Evolutionary conservation across 1,284 basidiomycete genomes (phyloP).

Genomic region (Ustilago bromivora): DNA sequence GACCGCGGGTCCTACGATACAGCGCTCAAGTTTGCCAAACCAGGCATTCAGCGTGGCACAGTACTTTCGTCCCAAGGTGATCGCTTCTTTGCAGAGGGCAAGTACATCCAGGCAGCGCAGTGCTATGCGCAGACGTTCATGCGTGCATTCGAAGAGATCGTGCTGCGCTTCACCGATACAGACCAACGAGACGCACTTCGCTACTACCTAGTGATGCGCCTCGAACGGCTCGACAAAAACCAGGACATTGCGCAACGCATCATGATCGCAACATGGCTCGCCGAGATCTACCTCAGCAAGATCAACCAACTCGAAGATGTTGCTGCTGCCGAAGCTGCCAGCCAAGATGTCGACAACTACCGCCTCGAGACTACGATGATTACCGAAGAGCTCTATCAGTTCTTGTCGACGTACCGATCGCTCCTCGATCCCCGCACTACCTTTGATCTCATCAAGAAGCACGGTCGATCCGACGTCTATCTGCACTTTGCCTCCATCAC

Average conservation of each 20-base stretch:
- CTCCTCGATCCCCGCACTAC: conserved; percentile 86
- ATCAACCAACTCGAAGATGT: conserved; percentile 95
- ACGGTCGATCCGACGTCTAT: conserved; percentile 92
- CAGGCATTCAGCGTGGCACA: conserved; percentile 83
- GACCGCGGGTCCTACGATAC: conserved; percentile 81
- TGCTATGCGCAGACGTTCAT: conserved; percentile 79
- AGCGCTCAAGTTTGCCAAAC: conserved; percentile 85
- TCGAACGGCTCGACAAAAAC: conserved; percentile 83
- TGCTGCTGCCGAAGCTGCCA: conserved; percentile 78
- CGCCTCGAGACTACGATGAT: conserved; percentile 83
- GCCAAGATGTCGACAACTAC: conserved; percentile 87
- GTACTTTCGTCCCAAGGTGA: conserved; percentile 88
- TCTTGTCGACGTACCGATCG: conserved; percentile 81
- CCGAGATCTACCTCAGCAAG: conserved; percentile 96
- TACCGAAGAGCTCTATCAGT: conserved; percentile 91
- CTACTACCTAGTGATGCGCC: conserved; percentile 86
- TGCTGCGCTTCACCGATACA: conserved; percentile 87
- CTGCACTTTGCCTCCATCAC: conserved; percentile 87
- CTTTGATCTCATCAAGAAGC: conserved; percentile 91
- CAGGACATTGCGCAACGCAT: conserved; percentile 87
- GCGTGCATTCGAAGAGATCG: conserved; percentile 89
- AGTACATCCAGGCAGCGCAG: conserved; percentile 91
- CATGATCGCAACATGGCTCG: conserved; percentile 98
- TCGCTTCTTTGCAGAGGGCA: conserved; percentile 82
- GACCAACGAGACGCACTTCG: conserved; percentile 92